Evolutionary conservation across 2,329 filamentous ascomycete species (phyloP).

Genomic region (Botrytis tulipae): DNA sequence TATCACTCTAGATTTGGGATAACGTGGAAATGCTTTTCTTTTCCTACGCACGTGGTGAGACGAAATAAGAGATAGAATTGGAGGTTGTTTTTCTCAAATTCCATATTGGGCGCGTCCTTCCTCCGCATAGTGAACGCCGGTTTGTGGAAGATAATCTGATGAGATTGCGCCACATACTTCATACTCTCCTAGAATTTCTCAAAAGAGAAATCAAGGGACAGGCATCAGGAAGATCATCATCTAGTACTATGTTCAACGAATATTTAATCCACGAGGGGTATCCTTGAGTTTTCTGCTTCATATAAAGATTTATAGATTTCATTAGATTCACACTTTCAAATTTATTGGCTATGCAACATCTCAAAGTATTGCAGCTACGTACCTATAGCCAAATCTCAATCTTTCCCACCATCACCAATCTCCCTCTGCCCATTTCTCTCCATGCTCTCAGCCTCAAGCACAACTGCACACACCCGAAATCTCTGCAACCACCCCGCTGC

Average conservation of each 20-base stretch:
- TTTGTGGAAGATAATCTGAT: conserved; percentile 3
- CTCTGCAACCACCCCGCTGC: conserved; percentile 7
- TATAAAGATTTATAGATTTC: background rate
- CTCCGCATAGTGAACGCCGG: background rate
- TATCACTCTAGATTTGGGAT: conserved; percentile 8
- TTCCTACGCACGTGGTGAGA: conserved; percentile 7
- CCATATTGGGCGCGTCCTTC: background rate
- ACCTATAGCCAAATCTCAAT: too few species aligned
- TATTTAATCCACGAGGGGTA: background rate
- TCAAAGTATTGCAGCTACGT: background rate
- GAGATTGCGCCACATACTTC: conserved; percentile 10
- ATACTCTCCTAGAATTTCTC: background rate
- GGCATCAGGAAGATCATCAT: background rate
- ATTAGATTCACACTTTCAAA: background rate
- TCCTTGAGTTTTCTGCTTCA: background rate
- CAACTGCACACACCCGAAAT: conserved; percentile 14
- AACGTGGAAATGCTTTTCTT: conserved; percentile 5
- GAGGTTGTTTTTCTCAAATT: background rate
- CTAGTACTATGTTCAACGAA: background rate
- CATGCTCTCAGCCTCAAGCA: background rate
- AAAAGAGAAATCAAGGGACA: background rate
- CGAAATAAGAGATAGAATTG: background rate
- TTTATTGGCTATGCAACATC: background rate
- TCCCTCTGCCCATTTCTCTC: background rate
- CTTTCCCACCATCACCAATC: background rate